A percentile compares a stretch with the other conserved stretches of the same genome.
phyloP scores from a whole-genome alignment of 768 basidiomycete genomes.

The Suillus occidentalis region DNA sequence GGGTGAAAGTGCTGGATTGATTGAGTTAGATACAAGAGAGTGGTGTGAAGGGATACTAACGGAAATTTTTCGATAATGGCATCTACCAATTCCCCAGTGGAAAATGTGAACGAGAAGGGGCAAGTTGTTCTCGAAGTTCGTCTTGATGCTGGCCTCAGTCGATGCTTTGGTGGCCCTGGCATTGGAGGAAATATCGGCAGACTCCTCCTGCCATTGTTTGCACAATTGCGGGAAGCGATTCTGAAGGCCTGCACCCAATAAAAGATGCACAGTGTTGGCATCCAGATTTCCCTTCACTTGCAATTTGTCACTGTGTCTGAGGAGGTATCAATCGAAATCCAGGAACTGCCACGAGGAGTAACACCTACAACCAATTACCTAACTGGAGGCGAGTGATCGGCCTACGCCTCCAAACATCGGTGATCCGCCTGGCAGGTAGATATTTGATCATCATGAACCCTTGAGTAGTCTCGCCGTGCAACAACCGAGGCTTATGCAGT shows the following conservation, averaged over 20 bases:
- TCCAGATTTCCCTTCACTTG: conserved; percentile 24
- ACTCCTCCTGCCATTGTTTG: conserved; percentile 22
- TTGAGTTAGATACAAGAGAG: background rate
- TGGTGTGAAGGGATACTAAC: conserved; percentile 10
- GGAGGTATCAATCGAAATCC: background rate
- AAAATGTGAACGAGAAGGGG: conserved; percentile 4
- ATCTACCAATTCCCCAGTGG: conserved; percentile 23
- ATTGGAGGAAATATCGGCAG: background rate
- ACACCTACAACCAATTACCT: conserved; percentile 19
- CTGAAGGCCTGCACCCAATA: conserved; percentile 30
- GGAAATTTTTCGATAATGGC: conserved; percentile 23
- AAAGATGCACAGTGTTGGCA: conserved; percentile 25
- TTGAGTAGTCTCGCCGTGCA: conserved; percentile 41
- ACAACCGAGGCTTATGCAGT: conserved; percentile 27
- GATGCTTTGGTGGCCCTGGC: background rate
- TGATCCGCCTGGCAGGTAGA: conserved; percentile 10
- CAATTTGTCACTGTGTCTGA: conserved; percentile 25
- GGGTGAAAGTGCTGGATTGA: conserved; percentile 8
- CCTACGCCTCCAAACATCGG: conserved; percentile 4
- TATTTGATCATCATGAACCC: conserved; percentile 38
- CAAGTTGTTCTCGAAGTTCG: conserved; percentile 8
- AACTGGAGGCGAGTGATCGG: conserved; percentile 15
- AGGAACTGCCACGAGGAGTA: background rate
- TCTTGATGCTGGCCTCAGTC: background rate
- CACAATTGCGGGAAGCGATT: conserved; percentile 26